Percentiles rank a stretch among this genome's conserved stretches.
These are phyloP conservation scores for Dendryphion nanum DNA, from an alignment of 2,329 filamentous ascomycete species.

Conservation along the genomic window DNA sequence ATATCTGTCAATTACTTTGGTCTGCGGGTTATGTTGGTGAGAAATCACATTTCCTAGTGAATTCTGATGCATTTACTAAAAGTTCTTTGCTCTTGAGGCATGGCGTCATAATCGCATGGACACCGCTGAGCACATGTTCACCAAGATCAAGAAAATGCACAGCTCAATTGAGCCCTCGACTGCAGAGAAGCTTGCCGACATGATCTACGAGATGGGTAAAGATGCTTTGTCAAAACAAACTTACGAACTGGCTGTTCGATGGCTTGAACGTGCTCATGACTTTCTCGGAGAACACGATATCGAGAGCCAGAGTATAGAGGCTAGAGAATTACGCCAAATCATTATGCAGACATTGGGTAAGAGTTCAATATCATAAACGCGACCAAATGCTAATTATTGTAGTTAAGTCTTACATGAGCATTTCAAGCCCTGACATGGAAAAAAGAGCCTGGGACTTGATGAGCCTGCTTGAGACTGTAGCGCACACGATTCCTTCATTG, in stretches of 20 bases:
- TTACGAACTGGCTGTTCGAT: slow-evolving; percentile 60
- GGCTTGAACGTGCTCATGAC: slow-evolving; percentile 69
- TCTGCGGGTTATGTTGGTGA: slow-evolving; percentile 65
- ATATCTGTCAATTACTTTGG: slow-evolving; percentile 65
- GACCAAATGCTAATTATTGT: slow-evolving; percentile 23
- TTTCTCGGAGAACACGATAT: slow-evolving; percentile 57
- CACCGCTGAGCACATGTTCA: slow-evolving; percentile 75
- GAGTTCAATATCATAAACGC: slow-evolving; percentile 1
- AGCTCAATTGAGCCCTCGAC: slow-evolving; percentile 47
- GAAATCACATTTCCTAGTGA: no score
- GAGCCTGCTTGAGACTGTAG: slow-evolving; percentile 57
- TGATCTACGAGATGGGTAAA: slow-evolving; percentile 71
- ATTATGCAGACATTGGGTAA: slow-evolving; percentile 59
- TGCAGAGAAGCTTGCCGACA: slow-evolving; percentile 63
- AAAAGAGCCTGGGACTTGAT: slow-evolving; percentile 58
- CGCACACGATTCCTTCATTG: slow-evolving; percentile 1
- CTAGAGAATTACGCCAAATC: slow-evolving; percentile 63
- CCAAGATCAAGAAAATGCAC: slow-evolving; percentile 50
- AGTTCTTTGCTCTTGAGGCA: slow-evolving; percentile 57
- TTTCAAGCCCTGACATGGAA: slow-evolving; percentile 45
- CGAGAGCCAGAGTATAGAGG: slow-evolving; percentile 57
- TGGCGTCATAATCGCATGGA: slow-evolving; percentile 73
- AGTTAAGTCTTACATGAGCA: slow-evolving; percentile 55
- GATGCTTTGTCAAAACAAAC: slow-evolving; percentile 55
- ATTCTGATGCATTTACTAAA: no score